Base-by-base conservation (phyloP, 2,329 filamentous ascomycete genomes). In the Alternaria conjuncta region DNA sequence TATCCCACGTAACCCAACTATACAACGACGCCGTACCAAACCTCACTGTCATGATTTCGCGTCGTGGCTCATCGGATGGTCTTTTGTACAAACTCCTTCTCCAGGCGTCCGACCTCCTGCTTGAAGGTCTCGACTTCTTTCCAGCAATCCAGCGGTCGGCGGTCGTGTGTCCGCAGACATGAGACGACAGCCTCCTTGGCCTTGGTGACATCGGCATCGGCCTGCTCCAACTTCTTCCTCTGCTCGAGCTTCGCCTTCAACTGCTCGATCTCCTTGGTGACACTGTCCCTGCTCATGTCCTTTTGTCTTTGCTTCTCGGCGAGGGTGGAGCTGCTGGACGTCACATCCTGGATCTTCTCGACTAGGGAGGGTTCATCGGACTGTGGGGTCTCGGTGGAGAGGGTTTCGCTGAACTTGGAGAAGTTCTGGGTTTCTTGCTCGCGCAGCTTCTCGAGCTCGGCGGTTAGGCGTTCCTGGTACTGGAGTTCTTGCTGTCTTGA, bases 111-210 rank as follows among this genome's bases (percentile, higher is more conserved):
- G 55, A 98, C 94, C 85, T 97, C 93, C 74, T 87, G 87, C 88
- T 94, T 97, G 82, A 98, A 98, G 20, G 85, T 86, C 83, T 96
- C 91, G 23, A 97, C 93, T 87, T 97, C 94, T 81, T 90, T 87
- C 92, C 92, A 97, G 86, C 95, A 98, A 84, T 97, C 92, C 78
- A 97, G 84, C 78, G 95, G 94, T 80, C 93, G 87, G 68, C 93
- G 86, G 82, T 97, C 94, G 80, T 97, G 90, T 75, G 90, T 86
- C 66, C 92, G 86, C 84, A 98, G 84, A 80, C 95, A 98, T 73
- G 87, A 86, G 67, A 96, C 88, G 60, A 97, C 89, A 63, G 90
- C 88, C 71, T 88, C 85, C 80, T 93, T 91, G 20, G 94, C 92
- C 78, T 85, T 86, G 81, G 93, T 89, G 53, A 97, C 89, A 55